phyloP scores from a whole-genome alignment of 257 asterid species.

The Penstemon eatonii region DNA sequence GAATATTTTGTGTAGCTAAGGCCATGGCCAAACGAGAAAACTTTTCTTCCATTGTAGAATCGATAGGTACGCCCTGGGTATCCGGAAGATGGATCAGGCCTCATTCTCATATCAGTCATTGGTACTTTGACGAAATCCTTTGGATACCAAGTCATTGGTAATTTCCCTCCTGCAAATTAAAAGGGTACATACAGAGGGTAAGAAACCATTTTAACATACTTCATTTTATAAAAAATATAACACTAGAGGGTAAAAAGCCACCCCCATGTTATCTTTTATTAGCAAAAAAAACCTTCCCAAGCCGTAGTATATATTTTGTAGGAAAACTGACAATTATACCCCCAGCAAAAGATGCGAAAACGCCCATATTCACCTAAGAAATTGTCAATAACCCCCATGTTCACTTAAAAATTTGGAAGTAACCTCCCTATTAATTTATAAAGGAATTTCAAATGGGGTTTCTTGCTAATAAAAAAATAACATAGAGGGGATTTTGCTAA shows the following conservation, averaged over 20 bases:
- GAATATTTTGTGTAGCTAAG: conserved; percentile 70
- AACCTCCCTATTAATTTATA: background rate
- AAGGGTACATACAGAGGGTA: background rate
- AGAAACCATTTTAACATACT: no score
- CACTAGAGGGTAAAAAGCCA: no score
- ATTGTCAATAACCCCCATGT: no score
- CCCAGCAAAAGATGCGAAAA: no score
- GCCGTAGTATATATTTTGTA: no score
- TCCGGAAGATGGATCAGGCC: conserved; percentile 59
- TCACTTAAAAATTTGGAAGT: background rate
- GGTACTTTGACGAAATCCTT: conserved; percentile 55
- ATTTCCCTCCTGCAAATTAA: conserved; percentile 61
- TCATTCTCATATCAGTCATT: conserved; percentile 93
- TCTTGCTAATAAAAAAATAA: background rate
- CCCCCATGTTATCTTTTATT: no score
- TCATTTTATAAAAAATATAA: no score
- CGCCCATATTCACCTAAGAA: no score
- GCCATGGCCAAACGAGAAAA: conserved; percentile 72
- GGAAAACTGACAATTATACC: no score
- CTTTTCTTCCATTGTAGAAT: conserved; percentile 66
- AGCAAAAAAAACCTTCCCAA: no score
- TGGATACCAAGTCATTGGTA: conserved; percentile 88
- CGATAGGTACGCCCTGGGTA: conserved; percentile 79
- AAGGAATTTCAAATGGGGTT: background rate
- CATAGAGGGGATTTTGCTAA: no score